A percentile compares a stretch with the other conserved stretches of the same genome.
Evolutionary conservation across 202 grass and related monocot species (phyloP).

Genomic region (Alloteropsis angusta): DNA sequence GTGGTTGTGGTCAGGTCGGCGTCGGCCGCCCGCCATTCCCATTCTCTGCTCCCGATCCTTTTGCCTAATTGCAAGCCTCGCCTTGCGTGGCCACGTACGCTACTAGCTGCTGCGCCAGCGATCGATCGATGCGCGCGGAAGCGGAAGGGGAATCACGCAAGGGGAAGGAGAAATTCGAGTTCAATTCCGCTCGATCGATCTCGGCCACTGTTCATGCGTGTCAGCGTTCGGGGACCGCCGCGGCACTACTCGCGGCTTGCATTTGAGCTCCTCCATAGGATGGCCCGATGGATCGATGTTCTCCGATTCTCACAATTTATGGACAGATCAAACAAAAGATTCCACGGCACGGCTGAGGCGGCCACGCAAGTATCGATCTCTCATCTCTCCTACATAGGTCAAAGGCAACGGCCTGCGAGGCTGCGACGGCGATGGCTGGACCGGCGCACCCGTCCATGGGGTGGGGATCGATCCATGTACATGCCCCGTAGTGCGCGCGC

Average conservation of each 20-base stretch:
- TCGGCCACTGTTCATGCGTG: slow-evolving; percentile 22
- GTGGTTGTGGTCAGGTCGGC: slow-evolving; percentile 32
- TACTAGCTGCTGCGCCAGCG: not conserved
- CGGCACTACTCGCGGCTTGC: not conserved
- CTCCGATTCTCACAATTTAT: not conserved
- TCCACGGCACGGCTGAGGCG: not conserved
- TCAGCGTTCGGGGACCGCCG: slow-evolving; percentile 32
- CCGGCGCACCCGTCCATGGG: not conserved
- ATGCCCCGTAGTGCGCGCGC: not conserved
- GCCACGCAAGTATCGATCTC: not conserved
- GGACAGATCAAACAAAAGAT: not conserved
- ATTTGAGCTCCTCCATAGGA: too few species aligned
- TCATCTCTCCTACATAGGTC: not conserved
- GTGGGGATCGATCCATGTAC: not conserved
- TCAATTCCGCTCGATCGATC: not conserved
- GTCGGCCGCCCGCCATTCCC: not conserved
- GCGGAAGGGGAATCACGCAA: not conserved
- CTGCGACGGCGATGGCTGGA: not conserved
- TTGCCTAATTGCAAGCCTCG: not conserved
- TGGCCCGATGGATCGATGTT: not conserved
- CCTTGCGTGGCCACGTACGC: not conserved
- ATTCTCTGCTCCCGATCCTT: not conserved
- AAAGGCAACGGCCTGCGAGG: not conserved
- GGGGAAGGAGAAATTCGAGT: not conserved
- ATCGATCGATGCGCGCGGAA: not conserved